Base-by-base conservation (phyloP, 331 rosid species). In the Quercus lobata region DNA sequence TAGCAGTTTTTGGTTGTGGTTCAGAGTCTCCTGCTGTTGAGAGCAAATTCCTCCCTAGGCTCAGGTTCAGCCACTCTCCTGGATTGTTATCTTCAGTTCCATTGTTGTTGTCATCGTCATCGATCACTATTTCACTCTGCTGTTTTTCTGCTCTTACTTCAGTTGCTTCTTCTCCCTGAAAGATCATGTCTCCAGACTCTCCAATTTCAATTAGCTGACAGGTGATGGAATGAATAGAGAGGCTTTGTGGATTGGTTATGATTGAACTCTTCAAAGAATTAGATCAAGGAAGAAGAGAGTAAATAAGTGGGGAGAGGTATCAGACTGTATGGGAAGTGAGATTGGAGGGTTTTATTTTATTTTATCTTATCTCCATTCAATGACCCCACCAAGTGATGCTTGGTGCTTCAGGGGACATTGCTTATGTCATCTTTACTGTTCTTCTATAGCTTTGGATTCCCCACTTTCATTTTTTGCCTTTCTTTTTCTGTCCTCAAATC, bases 1-100 rank as follows among this genome's bases (percentile, higher is more conserved):
- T 66, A 57, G 83, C 41, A 60, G 93, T 79, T 72, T 86, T 84
- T 75, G 90, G 74, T 74, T 73, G 91, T 30, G 88, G 75, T 21
- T 90, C 93, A 35, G 79, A 30, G 62, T 88, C 86, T 70, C 71
- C 90, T 69, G 76, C 76, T 77, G 86, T 74, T 77, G 91, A 68
- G 77, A 79, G 68, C 78, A 81, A 52, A 75, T 77, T 86, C 57
- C 90, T 79, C 27, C 93, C 93, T 75, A 93, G 79, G 77, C 94
- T 88, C 87, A 96, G 89, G 84, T 85, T 88, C 83, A 93, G 87
- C 99, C 99, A 93, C 88, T 89, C 91, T 71, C 79, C 87, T 30
- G 84, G 87, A 66, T 83, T 83, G 55, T 77, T 86, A 24, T 81
- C 87, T n/a, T 76, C 86, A 6, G 85, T 87, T 81, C 74, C 91